phyloP scores from a whole-genome alignment of 1,284 basidiomycete species.

The Irpex sp. region DNA sequence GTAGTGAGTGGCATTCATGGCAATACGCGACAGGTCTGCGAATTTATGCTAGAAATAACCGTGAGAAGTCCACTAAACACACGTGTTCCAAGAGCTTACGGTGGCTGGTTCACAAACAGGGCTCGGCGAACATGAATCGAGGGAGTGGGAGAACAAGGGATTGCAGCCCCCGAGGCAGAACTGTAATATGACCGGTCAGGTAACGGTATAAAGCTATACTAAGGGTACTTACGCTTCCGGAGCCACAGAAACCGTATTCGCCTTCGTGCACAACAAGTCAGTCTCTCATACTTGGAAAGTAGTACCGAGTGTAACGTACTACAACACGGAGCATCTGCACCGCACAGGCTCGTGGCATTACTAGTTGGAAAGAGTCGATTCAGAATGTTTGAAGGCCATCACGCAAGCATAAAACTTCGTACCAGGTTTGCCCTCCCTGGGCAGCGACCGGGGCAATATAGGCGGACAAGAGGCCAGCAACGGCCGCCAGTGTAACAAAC shows the following conservation, averaged over 20 bases:
- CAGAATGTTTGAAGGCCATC: neutral
- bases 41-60: slow-evolving; percentile 50
- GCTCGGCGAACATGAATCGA: slow-evolving; percentile 66
- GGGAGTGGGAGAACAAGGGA: slow-evolving; percentile 60
- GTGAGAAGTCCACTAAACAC: neutral
- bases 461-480: slow-evolving; percentile 9
- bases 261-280: slow-evolving; percentile 32
- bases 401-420: neutral
- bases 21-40: slow-evolving; percentile 61
- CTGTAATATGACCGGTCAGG: slow-evolving; percentile 28
- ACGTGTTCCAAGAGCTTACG: slow-evolving; percentile 31
- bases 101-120: slow-evolving; percentile 68
- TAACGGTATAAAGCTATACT: neutral
- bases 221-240: slow-evolving; percentile 37
- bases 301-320: slow-evolving; percentile 37
- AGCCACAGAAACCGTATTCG: slow-evolving; percentile 74
- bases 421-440: slow-evolving; percentile 21
- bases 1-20: slow-evolving; percentile 60
- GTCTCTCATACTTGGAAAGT: neutral
- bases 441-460: slow-evolving; percentile 13
- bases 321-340: slow-evolving; percentile 64
- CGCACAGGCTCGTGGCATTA: slow-evolving; percentile 52
- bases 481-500: neutral
- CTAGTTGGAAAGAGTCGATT: slow-evolving; percentile 27
- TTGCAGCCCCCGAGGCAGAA: slow-evolving; percentile 84